Evolutionary conservation across 176 grass and related monocot species (phyloP).

Genomic region (Pontederia crassipes): DNA sequence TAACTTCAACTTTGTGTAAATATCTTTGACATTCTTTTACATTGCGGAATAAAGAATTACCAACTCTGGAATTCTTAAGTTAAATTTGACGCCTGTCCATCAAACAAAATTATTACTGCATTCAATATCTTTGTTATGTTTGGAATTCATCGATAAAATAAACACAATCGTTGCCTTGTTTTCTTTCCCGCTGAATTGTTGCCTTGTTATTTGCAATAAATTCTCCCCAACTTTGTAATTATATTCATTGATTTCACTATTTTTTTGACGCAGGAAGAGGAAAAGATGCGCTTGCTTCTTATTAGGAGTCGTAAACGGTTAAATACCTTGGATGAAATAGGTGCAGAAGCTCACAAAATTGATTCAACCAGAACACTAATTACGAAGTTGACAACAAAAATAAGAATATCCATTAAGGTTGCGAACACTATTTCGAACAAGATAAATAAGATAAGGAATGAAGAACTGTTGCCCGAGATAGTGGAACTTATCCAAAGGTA

Average conservation of each 20-base stretch:
- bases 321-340: slow-evolving; percentile 52
- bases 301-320: slow-evolving; percentile 54
- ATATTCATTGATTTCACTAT: background rate
- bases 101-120: too few species aligned
- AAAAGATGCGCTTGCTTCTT: slow-evolving; percentile 75
- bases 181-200: too few species aligned
- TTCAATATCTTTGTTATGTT: too few species aligned
- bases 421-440: slow-evolving; percentile 69
- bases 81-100: too few species aligned
- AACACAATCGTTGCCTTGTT: too few species aligned
- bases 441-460: slow-evolving; percentile 70
- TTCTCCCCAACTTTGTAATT: background rate
- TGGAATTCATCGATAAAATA: too few species aligned
- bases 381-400: slow-evolving; percentile 64
- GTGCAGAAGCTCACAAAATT: slow-evolving; percentile 55
- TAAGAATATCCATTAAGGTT: slow-evolving; percentile 62
- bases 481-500: slow-evolving; percentile 72
- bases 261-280: slow-evolving; percentile 47
- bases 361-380: slow-evolving; percentile 51
- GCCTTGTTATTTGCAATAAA: too few species aligned
- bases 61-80: too few species aligned
- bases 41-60: too few species aligned
- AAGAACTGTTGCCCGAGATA: slow-evolving; percentile 69
- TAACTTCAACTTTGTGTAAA: too few species aligned
- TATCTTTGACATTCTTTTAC: too few species aligned